phyloP scores from a whole-genome alignment of 768 basidiomycete genomes.

The Lepiota venenata region DNA sequence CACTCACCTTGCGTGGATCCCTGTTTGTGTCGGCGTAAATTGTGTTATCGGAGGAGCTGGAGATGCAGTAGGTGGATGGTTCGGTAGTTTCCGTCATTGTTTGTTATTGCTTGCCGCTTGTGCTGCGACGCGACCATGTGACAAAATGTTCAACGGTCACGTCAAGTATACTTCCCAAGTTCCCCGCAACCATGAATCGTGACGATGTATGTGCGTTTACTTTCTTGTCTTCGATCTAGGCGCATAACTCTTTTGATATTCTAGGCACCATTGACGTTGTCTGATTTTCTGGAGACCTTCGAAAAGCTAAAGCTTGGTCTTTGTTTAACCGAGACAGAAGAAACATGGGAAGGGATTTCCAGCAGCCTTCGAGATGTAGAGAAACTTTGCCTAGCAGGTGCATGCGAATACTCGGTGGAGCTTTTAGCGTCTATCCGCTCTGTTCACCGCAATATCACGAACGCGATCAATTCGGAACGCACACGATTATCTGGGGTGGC shows the following conservation, averaged over 20 bases:
- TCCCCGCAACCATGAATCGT: too few species aligned
- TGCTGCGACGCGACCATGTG: too few species aligned
- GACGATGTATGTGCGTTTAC: too few species aligned
- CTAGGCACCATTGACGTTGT: not conserved
- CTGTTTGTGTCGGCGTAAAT: conserved; percentile 3
- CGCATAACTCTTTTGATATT: too few species aligned
- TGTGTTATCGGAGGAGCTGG: not conserved
- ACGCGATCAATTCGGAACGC: conserved; percentile 69
- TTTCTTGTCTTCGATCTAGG: too few species aligned
- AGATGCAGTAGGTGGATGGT: not conserved
- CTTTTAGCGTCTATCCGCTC: conserved; percentile 49
- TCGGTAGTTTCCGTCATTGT: conserved; percentile 5
- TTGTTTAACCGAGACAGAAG: conserved; percentile 63
- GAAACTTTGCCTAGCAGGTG: conserved; percentile 48
- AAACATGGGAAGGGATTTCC: conserved; percentile 72
- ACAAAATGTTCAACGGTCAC: too few species aligned
- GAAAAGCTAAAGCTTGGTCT: conserved; percentile 37
- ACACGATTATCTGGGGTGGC: conserved; percentile 66
- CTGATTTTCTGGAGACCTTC: conserved; percentile 21
- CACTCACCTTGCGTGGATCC: conserved; percentile 9
- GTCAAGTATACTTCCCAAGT: too few species aligned
- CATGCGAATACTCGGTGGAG: conserved; percentile 44
- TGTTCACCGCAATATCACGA: conserved; percentile 49
- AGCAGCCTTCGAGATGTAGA: conserved; percentile 45
- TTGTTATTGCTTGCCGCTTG: not conserved